Percentiles rank a stretch among this genome's conserved stretches.
Conservation (phyloP, 176 grass and related monocot species). For the Thinopyrum elongatum region DNA sequence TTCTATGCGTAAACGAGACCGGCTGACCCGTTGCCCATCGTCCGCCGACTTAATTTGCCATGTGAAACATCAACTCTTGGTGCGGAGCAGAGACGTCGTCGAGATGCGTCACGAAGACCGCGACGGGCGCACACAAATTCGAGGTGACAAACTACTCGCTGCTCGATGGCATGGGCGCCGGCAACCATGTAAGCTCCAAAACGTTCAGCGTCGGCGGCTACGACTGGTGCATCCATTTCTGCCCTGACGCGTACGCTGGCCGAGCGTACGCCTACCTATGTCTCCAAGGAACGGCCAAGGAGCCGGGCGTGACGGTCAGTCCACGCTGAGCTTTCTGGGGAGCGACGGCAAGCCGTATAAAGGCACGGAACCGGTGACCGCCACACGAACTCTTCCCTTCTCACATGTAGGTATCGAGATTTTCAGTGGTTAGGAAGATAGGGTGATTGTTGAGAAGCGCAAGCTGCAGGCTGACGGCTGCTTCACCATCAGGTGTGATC, state of each 20-base stretch:
- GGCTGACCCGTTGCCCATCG: neutral
- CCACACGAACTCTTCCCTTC: neutral
- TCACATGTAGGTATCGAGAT: too few relatives aligned
- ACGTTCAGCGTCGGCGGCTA: conserved; percentile 36
- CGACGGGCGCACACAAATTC: conserved; percentile 28
- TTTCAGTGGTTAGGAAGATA: too few relatives aligned
- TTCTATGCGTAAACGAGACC: neutral
- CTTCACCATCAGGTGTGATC: neutral
- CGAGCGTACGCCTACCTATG: neutral
- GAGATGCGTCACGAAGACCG: conserved; percentile 12
- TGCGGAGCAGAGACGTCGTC: neutral
- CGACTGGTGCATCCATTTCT: conserved; percentile 32
- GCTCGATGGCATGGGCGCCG: conserved; percentile 21
- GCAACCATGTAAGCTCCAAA: conserved; percentile 19
- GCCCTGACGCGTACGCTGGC: neutral
- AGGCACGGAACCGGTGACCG: neutral
- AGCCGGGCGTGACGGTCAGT: neutral
- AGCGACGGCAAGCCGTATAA: neutral
- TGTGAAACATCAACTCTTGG: neutral
- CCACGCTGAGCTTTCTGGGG: conserved; percentile 14
- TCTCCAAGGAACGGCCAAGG: neutral
- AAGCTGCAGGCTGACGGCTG: neutral
- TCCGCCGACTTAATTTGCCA: neutral
- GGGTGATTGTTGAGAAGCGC: too few relatives aligned
- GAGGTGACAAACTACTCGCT: conserved; percentile 23